A percentile compares a stretch with the other conserved stretches of the same genome.
These are phyloP conservation scores for Vigna mungo DNA, from an alignment of 306 rosid genomes.

Conservation along the genomic window DNA sequence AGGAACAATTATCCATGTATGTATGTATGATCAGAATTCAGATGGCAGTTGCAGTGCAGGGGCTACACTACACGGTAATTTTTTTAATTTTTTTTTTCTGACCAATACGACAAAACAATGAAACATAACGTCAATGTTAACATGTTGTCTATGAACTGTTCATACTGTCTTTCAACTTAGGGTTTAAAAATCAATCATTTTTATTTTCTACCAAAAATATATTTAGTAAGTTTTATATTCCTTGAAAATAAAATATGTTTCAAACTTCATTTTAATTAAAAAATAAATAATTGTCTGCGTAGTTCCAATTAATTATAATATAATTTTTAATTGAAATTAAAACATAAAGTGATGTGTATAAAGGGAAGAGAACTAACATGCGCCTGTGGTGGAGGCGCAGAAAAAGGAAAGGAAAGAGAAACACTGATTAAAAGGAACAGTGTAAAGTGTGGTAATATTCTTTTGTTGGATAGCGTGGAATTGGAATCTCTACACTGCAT, in stretches of 20 bases:
- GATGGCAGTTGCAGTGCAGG: constrained; percentile 15
- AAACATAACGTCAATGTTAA: background rate
- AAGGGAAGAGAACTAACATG: constrained; percentile 34
- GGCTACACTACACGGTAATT: background rate
- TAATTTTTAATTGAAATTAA: too few species aligned
- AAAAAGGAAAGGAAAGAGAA: background rate
- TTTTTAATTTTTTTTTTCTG: background rate
- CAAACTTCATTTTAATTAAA: too few species aligned
- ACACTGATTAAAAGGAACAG: background rate
- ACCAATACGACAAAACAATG: background rate
- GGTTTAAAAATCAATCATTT: too few species aligned
- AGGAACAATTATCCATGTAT: background rate
- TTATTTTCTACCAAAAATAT: too few species aligned
- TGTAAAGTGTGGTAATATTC: constrained; percentile 28
- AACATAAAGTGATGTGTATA: too few species aligned
- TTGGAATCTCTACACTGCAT: constrained; percentile 40
- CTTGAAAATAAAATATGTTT: too few species aligned
- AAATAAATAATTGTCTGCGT: too few species aligned
- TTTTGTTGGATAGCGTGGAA: constrained; percentile 41
- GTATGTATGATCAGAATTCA: background rate
- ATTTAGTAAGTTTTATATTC: too few species aligned
- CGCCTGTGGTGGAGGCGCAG: constrained; percentile 23
- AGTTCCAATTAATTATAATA: too few species aligned
- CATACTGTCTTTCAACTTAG: too few species aligned
- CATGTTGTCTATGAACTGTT: too few species aligned